Conservation (phyloP, 768 basidiomycete genomes). For the Ramaria sp. region DNA sequence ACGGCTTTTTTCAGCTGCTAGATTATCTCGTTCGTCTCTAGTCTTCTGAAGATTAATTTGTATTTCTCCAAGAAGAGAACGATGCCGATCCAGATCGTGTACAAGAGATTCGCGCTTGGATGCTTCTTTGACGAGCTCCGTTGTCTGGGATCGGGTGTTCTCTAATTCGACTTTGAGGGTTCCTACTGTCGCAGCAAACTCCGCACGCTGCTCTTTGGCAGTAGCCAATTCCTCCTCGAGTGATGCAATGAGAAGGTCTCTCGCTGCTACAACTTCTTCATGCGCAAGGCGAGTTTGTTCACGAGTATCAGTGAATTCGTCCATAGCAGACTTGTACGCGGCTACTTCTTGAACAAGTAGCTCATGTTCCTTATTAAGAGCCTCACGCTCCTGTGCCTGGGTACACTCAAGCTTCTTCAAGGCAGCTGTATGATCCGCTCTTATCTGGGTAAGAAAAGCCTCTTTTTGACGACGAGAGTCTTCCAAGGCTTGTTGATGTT, state of each 20-base stretch:
- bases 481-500: conserved; percentile 26
- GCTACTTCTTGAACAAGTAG: conserved; percentile 45
- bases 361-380: conserved; percentile 25
- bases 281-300: conserved; percentile 22
- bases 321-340: conserved; percentile 33
- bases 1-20: conserved; percentile 61
- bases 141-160: conserved; percentile 45
- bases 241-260: conserved; percentile 31
- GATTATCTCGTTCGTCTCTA: conserved; percentile 71
- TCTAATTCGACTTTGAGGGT: conserved; percentile 49
- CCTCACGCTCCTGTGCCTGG: conserved; percentile 38
- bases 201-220: conserved; percentile 27
- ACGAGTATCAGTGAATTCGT: conserved; percentile 28
- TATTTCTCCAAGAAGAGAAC: conserved; percentile 62
- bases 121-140: conserved; percentile 54
- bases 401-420: conserved; percentile 40
- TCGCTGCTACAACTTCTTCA: conserved; percentile 38
- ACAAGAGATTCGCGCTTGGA: conserved; percentile 67
- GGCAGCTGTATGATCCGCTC: conserved; percentile 29
- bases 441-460: conserved; percentile 33
- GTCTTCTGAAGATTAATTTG: conserved; percentile 68
- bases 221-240: conserved; percentile 40
- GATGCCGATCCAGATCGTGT: conserved; percentile 68
- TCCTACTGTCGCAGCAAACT: conserved; percentile 32
- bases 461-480: conserved; percentile 24